phyloP scores from a whole-genome alignment of 106 monocot species.

The Acorus gramineus region DNA sequence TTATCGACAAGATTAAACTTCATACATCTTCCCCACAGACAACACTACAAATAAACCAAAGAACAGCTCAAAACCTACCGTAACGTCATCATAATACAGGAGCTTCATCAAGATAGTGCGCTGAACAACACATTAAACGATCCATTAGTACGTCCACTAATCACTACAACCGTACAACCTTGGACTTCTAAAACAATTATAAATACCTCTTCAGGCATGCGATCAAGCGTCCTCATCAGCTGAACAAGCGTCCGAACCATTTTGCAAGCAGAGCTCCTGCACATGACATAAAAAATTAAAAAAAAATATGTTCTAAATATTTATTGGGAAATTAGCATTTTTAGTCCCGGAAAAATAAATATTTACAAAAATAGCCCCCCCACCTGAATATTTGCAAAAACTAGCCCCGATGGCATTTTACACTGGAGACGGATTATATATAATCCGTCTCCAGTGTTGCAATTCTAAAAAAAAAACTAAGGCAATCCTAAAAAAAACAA shows the following conservation, averaged over 20 bases:
- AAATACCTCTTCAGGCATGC: slow-evolving; percentile 83
- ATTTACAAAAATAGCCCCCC: no score
- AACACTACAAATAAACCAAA: no score
- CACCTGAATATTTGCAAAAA: no score
- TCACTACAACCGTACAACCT: neutral
- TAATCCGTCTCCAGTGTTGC: no score
- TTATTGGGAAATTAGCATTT: no score
- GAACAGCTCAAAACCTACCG: slow-evolving; percentile 32
- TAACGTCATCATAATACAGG: slow-evolving; percentile 83
- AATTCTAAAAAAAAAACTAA: neutral
- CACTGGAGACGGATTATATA: no score
- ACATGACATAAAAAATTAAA: neutral
- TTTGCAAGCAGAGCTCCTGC: slow-evolving; percentile 96
- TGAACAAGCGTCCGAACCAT: slow-evolving; percentile 91
- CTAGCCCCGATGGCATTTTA: no score
- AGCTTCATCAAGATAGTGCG: slow-evolving; percentile 96
- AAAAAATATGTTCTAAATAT: no score
- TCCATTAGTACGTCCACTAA: neutral
- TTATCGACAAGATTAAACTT: no score
- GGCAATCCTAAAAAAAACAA: no score
- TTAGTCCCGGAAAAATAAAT: no score
- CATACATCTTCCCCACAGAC: no score
- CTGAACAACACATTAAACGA: slow-evolving; percentile 29
- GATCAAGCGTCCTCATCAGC: slow-evolving; percentile 92
- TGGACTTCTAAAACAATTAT: neutral